These are phyloP conservation scores for Priceomyces fermenticarens DNA, from an alignment of 805 yeast species.

Conservation along the genomic window DNA sequence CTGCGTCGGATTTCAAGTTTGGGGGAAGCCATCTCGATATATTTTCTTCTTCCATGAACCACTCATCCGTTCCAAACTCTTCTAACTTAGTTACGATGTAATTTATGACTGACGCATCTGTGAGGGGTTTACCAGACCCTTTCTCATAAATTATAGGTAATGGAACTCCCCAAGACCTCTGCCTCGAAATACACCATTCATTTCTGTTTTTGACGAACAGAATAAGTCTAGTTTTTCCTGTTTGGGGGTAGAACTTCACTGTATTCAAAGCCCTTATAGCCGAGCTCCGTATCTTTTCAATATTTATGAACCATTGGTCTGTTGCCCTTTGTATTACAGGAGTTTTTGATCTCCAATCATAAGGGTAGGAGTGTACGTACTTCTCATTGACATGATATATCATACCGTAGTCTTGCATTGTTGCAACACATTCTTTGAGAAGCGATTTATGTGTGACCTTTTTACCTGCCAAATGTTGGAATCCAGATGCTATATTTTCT, in stretches of 20 bases:
- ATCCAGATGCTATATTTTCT: constrained; percentile 45
- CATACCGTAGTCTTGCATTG: constrained; percentile 43
- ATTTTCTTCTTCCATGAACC: constrained; percentile 64
- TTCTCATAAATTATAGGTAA: constrained; percentile 73
- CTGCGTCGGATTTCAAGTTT: constrained; percentile 37
- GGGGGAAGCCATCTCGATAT: constrained; percentile 75
- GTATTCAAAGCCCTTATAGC: constrained; percentile 58
- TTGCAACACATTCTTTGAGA: constrained; percentile 50
- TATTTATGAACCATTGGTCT: constrained; percentile 95
- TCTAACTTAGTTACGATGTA: constrained; percentile 57
- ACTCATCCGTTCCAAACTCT: constrained; percentile 64
- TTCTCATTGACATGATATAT: constrained; percentile 45
- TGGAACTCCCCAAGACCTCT: constrained; percentile 97
- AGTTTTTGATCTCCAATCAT: constrained; percentile 94
- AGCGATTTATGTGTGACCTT: constrained; percentile 24
- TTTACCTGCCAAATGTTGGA: constrained; percentile 45
- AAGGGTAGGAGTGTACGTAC: constrained; percentile 84
- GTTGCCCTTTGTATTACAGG: constrained; percentile 95
- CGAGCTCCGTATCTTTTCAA: constrained; percentile 62
- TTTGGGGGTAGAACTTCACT: constrained; percentile 71
- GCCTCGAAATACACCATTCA: constrained; percentile 98
- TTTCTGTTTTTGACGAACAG: constrained; percentile 74
- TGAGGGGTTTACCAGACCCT: constrained; percentile 61
- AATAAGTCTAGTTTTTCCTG: constrained; percentile 66
- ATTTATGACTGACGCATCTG: constrained; percentile 52